Evolutionary conservation across 257 asterid species (phyloP).

Genomic region (Asclepias syriaca): DNA sequence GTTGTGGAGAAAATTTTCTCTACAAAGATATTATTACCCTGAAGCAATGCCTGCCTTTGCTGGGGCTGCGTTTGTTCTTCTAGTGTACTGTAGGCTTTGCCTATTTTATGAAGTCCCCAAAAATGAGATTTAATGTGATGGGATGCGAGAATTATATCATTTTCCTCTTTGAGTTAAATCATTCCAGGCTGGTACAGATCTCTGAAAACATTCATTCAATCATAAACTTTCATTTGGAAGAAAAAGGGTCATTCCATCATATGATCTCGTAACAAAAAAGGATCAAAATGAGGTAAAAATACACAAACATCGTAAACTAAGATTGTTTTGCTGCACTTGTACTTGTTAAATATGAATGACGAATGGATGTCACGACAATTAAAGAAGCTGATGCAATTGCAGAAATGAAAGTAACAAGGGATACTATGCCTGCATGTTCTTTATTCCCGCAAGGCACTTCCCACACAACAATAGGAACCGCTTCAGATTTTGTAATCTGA

Average conservation of each 20-base stretch:
- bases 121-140: not conserved
- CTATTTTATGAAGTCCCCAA: too few species aligned
- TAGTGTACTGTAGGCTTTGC: too few species aligned
- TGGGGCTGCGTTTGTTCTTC: not conserved
- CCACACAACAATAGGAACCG: slow-evolving; percentile 37
- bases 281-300: not conserved
- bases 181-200: not conserved
- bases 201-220: not conserved
- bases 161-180: not conserved
- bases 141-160: not conserved
- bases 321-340: slow-evolving; percentile 22
- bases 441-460: slow-evolving; percentile 72
- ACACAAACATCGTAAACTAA: not conserved
- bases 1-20: not conserved
- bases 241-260: too few species aligned
- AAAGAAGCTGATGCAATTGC: slow-evolving; percentile 56
- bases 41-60: not conserved
- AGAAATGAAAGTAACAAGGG: slow-evolving; percentile 49
- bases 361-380: slow-evolving; percentile 41
- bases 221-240: too few species aligned
- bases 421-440: slow-evolving; percentile 54
- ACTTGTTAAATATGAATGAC: slow-evolving; percentile 23
- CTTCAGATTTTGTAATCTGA: slow-evolving; percentile 14
- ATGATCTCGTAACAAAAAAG: too few species aligned
- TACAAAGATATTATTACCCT: not conserved